These are phyloP conservation scores for Diaporthe caulivora DNA, from an alignment of 2,329 filamentous ascomycete species.

Conservation along the genomic window DNA sequence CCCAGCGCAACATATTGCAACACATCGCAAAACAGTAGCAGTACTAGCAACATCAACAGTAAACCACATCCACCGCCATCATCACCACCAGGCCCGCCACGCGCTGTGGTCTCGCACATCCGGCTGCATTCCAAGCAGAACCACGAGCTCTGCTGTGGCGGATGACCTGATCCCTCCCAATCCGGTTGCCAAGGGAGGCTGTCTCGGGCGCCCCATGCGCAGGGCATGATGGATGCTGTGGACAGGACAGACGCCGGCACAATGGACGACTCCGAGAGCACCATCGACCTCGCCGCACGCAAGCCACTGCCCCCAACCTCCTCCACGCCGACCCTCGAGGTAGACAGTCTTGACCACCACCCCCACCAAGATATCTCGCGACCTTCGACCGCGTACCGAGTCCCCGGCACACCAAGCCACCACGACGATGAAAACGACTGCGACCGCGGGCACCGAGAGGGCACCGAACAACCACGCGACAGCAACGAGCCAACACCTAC, in stretches of 20 bases:
- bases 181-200: slow-evolving; percentile 30
- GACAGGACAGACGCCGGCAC: slow-evolving; percentile 15
- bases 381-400: slow-evolving; percentile 35
- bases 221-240: slow-evolving; percentile 11
- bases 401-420: slow-evolving; percentile 13
- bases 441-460: background rate
- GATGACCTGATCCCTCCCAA: slow-evolving; percentile 15
- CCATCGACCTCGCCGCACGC: slow-evolving; percentile 31
- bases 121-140: slow-evolving; percentile 2
- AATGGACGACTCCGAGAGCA: slow-evolving; percentile 34
- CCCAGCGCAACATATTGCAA: no score
- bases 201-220: slow-evolving; percentile 29
- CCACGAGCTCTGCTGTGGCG: background rate
- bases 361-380: slow-evolving; percentile 26
- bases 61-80: background rate
- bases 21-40: no score
- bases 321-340: slow-evolving; percentile 29
- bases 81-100: background rate
- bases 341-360: slow-evolving; percentile 19
- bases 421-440: background rate
- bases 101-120: background rate
- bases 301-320: slow-evolving; percentile 36
- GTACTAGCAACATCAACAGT: background rate
- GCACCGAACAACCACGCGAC: background rate
- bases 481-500: slow-evolving; percentile 35